phyloP scores from a whole-genome alignment of 2,329 filamentous ascomycete genomes.

The Fusarium sp. region DNA sequence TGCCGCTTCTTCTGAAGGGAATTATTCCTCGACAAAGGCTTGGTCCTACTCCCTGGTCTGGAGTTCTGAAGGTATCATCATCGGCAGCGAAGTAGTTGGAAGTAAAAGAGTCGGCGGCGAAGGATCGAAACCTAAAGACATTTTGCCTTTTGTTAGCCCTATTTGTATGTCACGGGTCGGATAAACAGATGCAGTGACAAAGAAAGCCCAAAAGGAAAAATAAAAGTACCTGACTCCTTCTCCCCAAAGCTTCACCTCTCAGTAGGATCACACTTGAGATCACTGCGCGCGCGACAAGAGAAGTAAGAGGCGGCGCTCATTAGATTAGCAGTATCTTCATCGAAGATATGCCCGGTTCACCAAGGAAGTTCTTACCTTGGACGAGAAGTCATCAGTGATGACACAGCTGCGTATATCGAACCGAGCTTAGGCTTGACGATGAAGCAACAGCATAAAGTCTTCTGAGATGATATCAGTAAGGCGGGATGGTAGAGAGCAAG shows the following conservation, averaged over 20 bases:
- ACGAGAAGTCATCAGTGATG: conserved; percentile 6
- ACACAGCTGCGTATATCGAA: neutral
- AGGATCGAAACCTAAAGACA: neutral
- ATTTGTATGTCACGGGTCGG: neutral
- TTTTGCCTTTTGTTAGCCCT: neutral
- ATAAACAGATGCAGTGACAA: neutral
- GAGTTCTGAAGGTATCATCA: neutral
- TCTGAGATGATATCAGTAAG: conserved; percentile 5
- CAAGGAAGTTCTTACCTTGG: neutral
- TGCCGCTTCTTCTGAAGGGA: neutral
- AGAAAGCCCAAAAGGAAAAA: neutral
- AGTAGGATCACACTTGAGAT: neutral
- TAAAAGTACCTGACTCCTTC: neutral
- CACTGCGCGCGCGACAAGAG: neutral
- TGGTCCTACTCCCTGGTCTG: neutral
- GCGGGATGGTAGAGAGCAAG: neutral
- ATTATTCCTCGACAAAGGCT: neutral
- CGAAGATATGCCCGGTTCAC: neutral
- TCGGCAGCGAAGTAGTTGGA: too few relatives aligned
- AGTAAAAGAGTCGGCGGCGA: neutral
- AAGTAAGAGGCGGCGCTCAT: neutral
- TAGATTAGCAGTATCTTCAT: neutral
- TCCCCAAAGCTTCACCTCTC: neutral
- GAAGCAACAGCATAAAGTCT: conserved; percentile 6
- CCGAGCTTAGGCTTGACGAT: conserved; percentile 1